Conservation (phyloP, 2,329 filamentous ascomycete species). For the Calonectria henricotiae region DNA sequence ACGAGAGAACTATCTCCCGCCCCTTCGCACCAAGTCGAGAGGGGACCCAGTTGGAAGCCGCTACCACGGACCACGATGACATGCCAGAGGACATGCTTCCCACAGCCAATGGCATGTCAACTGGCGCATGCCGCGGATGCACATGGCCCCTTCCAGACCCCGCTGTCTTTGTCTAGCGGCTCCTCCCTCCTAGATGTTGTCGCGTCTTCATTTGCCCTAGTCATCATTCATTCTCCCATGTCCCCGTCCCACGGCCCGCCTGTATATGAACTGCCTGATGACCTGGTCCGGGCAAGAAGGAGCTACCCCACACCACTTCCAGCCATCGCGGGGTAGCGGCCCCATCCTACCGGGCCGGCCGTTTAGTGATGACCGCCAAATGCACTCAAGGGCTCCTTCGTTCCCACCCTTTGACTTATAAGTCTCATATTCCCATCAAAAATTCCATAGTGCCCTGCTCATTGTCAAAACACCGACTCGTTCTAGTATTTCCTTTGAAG, state of each 20-base stretch:
- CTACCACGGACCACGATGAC: conserved; percentile 31
- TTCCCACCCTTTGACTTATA: conserved; percentile 32
- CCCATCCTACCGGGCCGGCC: conserved; percentile 46
- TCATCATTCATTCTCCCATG: conserved; percentile 15
- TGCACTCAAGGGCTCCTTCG: conserved; percentile 34
- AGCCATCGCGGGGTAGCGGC: conserved; percentile 51
- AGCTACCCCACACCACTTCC: conserved; percentile 45
- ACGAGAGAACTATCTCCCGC: not conserved
- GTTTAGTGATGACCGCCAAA: conserved; percentile 46
- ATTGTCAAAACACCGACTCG: not conserved
- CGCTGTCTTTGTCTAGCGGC: conserved; percentile 10
- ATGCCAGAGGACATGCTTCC: conserved; percentile 24
- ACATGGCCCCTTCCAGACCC: conserved; percentile 24
- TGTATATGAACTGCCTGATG: conserved; percentile 34
- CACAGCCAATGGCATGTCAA: conserved; percentile 27
- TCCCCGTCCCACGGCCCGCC: conserved; percentile 20
- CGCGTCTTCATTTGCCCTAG: conserved; percentile 14
- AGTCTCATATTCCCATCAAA: conserved; percentile 42
- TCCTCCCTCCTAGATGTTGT: not conserved
- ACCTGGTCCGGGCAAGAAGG: conserved; percentile 35
- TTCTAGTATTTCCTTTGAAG: conserved; percentile 1
- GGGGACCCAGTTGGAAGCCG: conserved; percentile 19
- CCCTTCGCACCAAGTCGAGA: conserved; percentile 26
- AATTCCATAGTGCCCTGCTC: conserved; percentile 37
- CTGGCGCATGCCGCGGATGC: conserved; percentile 34